Conservation (phyloP, 169 alveolate species). For the Perkinsus marinus region DNA sequence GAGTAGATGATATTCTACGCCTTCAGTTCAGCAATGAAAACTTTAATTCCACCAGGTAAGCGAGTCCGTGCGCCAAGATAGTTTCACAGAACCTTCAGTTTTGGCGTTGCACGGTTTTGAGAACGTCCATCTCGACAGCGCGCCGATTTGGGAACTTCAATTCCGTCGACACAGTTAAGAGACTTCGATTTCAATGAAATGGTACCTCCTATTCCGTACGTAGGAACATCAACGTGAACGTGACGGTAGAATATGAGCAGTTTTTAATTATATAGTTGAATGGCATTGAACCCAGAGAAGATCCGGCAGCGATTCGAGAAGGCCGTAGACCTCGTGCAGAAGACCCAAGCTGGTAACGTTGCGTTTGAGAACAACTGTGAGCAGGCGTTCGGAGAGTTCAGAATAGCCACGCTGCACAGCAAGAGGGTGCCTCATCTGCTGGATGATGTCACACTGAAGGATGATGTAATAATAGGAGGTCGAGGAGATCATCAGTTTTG, state of each 20-base stretch:
- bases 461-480: neutral
- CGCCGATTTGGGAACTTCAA: too few species aligned
- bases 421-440: neutral
- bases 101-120: too few species aligned
- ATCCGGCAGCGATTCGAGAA: neutral
- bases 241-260: neutral
- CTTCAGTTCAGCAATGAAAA: too few species aligned
- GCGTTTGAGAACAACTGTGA: neutral
- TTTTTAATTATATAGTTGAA: neutral
- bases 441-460: neutral
- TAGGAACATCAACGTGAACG: too few species aligned
- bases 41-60: too few species aligned
- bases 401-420: neutral
- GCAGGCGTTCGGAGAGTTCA: neutral
- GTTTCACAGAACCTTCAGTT: too few species aligned
- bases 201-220: too few species aligned
- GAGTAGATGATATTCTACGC: too few species aligned
- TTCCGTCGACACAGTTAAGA: too few species aligned
- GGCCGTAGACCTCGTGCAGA: neutral
- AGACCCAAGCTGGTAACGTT: neutral
- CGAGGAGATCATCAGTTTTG: neutral
- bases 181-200: too few species aligned
- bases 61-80: too few species aligned
- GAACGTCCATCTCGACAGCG: too few species aligned
- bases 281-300: neutral